A percentile compares a stretch with the other conserved stretches of the same genome.
phyloP scores from a whole-genome alignment of 805 yeast species.

The Kluyveromyces siamensis region DNA sequence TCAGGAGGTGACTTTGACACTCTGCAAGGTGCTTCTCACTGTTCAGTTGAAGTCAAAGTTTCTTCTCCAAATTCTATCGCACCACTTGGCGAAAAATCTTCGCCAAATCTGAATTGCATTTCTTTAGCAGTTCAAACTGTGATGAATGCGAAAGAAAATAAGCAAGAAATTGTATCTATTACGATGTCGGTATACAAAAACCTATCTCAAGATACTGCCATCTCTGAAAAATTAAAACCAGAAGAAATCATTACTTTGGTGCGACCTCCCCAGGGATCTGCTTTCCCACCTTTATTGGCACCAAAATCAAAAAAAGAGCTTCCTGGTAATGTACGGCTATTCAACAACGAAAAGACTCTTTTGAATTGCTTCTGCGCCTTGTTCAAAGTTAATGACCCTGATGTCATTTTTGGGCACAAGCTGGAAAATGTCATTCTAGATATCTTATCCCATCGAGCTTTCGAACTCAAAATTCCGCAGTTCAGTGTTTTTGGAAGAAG shows the following conservation, averaged over 20 bases:
- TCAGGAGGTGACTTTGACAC: slow-evolving; percentile 50
- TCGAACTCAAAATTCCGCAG: slow-evolving; percentile 58
- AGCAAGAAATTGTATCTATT: slow-evolving; percentile 82
- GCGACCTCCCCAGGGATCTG: slow-evolving; percentile 60
- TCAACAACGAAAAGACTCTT: slow-evolving; percentile 66
- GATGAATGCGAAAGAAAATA: slow-evolving; percentile 62
- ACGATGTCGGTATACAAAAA: slow-evolving; percentile 64
- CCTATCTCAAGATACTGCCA: slow-evolving; percentile 68
- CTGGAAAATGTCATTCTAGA: slow-evolving; percentile 72
- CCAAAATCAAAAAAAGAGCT: slow-evolving; percentile 48
- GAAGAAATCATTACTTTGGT: slow-evolving; percentile 60
- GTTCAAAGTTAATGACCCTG: slow-evolving; percentile 79
- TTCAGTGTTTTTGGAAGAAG: slow-evolving; percentile 85
- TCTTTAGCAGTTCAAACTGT: slow-evolving; percentile 74
- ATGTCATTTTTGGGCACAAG: slow-evolving; percentile 80
- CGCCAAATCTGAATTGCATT: slow-evolving; percentile 66
- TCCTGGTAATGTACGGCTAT: slow-evolving; percentile 38
- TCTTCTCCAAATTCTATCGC: slow-evolving; percentile 37
- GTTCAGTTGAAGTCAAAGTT: slow-evolving; percentile 65
- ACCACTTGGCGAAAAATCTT: slow-evolving; percentile 38
- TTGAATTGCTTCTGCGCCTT: slow-evolving; percentile 66
- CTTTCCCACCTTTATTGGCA: slow-evolving; percentile 70
- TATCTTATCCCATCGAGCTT: slow-evolving; percentile 72
- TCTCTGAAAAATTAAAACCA: slow-evolving; percentile 52
- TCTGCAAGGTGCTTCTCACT: slow-evolving; percentile 63